These are phyloP conservation scores for Candida piceae DNA, from an alignment of 805 yeast genomes.

Conservation along the genomic window DNA sequence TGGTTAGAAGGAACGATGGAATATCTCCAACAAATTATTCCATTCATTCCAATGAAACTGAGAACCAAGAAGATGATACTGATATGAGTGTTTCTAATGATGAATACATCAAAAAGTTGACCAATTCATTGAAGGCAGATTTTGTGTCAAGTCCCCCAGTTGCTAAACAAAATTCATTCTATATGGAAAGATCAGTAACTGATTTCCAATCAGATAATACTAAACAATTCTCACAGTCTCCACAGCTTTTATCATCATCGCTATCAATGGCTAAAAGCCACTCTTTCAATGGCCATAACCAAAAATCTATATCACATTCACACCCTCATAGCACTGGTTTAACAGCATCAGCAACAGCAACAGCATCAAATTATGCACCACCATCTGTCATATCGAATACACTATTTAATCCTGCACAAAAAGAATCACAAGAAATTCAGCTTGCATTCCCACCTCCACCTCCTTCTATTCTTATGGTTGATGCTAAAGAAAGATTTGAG, in stretches of 20 bases:
- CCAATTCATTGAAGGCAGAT: slow-evolving; percentile 18
- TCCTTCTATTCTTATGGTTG: slow-evolving; percentile 7
- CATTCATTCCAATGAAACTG: slow-evolving; percentile 14
- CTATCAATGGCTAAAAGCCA: background rate
- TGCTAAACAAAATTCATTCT: too few species aligned
- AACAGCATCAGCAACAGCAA: background rate
- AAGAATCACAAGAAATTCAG: slow-evolving; percentile 1
- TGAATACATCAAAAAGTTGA: slow-evolving; percentile 20
- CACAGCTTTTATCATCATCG: background rate
- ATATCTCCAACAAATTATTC: slow-evolving; percentile 24
- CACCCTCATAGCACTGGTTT: too few species aligned
- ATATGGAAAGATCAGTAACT: slow-evolving; percentile 3
- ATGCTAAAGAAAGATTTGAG: slow-evolving; percentile 19
- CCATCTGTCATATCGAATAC: background rate
- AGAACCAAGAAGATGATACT: slow-evolving; percentile 3
- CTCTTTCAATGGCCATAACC: background rate
- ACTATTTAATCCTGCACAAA: background rate
- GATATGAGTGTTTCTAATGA: slow-evolving; percentile 11
- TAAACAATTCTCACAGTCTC: background rate
- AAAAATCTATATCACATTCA: too few species aligned
- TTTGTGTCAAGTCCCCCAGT: slow-evolving; percentile 8
- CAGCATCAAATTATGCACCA: background rate
- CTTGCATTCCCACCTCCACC: slow-evolving; percentile 25
- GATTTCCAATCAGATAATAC: background rate
- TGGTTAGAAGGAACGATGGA: slow-evolving; percentile 9